Conservation (phyloP, 2,329 filamentous ascomycete genomes). For the Tolypocladium capitatum region DNA sequence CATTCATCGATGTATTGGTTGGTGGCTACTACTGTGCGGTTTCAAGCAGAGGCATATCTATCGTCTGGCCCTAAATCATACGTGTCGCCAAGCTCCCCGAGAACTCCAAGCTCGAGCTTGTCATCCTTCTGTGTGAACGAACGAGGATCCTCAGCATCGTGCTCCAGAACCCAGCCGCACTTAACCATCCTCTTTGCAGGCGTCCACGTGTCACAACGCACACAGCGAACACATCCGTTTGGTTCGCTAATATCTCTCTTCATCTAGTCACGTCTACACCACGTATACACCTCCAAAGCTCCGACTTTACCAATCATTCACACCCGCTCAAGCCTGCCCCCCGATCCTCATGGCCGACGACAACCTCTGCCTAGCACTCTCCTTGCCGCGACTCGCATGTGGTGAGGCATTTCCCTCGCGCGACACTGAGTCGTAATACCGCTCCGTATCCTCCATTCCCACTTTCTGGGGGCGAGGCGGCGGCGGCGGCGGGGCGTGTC, state of each 20-base stretch:
- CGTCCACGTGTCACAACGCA: background rate
- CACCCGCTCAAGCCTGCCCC: background rate
- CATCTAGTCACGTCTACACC: background rate
- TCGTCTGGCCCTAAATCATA: too few species aligned
- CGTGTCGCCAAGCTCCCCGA: too few species aligned
- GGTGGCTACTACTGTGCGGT: too few species aligned
- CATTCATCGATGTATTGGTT: too few species aligned
- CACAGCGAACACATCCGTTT: too few species aligned
- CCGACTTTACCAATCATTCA: background rate
- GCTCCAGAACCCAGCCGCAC: too few species aligned
- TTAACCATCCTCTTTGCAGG: background rate
- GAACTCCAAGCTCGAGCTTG: too few species aligned
- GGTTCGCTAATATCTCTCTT: background rate
- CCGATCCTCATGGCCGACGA: conserved; percentile 20
- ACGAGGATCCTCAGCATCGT: too few species aligned
- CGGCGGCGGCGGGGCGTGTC: conserved; percentile 18
- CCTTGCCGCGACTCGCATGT: conserved; percentile 7
- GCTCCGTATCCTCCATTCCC: conserved; percentile 19
- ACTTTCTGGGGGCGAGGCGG: conserved; percentile 24
- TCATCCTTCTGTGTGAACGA: too few species aligned
- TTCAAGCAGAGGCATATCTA: too few species aligned
- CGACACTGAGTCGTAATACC: conserved; percentile 17
- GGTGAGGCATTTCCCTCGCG: conserved; percentile 4
- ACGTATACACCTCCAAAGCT: background rate
- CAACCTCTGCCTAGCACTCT: conserved; percentile 19